These are phyloP conservation scores for Sanghuangporus baumii DNA, from an alignment of 1,284 basidiomycete species.

Conservation along the genomic window DNA sequence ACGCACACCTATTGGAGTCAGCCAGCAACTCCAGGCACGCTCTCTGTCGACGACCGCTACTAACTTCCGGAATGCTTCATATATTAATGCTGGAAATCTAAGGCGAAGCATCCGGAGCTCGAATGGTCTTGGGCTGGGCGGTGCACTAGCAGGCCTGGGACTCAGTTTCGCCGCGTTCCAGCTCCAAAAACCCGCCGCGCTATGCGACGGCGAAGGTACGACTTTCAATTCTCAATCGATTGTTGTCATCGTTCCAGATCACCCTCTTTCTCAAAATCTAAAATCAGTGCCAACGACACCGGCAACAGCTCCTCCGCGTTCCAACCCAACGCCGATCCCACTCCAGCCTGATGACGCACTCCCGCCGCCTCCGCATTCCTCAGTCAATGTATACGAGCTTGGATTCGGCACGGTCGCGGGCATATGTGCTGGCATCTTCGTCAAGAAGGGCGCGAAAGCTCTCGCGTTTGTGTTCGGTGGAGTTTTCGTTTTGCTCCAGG, in stretches of 20 bases:
- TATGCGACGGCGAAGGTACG: slow-evolving; percentile 2
- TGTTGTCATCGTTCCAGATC: background rate
- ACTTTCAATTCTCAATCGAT: background rate
- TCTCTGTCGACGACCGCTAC: background rate
- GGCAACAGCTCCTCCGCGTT: background rate
- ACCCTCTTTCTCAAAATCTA: background rate
- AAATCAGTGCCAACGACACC: background rate
- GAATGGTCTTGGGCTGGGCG: background rate
- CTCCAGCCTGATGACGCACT: slow-evolving; percentile 15
- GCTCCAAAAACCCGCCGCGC: background rate
- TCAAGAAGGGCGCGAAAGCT: slow-evolving; percentile 87
- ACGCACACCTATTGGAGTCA: background rate
- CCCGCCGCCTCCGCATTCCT: slow-evolving; percentile 59
- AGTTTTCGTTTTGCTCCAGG: slow-evolving; percentile 84
- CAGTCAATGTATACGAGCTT: slow-evolving; percentile 77
- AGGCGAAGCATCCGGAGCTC: background rate
- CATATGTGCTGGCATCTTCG: slow-evolving; percentile 86
- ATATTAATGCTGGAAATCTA: background rate
- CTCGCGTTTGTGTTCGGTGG: slow-evolving; percentile 84
- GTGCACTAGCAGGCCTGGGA: background rate
- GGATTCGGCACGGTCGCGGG: slow-evolving; percentile 86
- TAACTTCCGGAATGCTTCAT: background rate
- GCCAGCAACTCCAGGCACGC: background rate
- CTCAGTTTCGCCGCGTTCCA: background rate
- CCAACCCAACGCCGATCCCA: background rate